Evolutionary conservation across 208 protist genomes (phyloP), one percentile per base, ranked within the genome.

Genomic region (Crithidia sp.): DNA sequence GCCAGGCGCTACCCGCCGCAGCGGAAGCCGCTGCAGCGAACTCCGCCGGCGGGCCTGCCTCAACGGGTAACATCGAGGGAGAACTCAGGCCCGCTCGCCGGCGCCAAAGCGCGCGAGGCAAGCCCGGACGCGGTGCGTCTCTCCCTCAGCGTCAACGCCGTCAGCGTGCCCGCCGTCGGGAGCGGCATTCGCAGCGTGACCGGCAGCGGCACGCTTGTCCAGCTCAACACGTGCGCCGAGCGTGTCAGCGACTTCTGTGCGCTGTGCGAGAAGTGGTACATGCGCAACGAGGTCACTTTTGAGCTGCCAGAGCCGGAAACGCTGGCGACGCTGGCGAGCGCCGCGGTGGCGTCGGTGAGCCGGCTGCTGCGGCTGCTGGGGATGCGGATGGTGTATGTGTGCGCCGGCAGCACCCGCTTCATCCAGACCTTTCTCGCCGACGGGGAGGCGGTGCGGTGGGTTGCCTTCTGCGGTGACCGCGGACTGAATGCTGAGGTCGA

Each of bases 341-440:
- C 73, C 1, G 81, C 83, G 37, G 55, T 96, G n/a, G 60, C 83
- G 19, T 95, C 90, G 12, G 84, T 85, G 13, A 97, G 93, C 62
- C 79, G 82, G 10, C 82, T 95, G 53, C 77, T 93, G 61, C 88
- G 93, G 12, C 70, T 97, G 69, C 84, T 97, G 45, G 93, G 88
- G 0, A 70, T 95, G 79, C 89, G 85, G 39, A 68, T 94, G 44
- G 60, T 76, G 7, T 79, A 68, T 40, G 71, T 93, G 39, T 95
- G 80, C 61, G 67, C 83, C 1, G 87, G 82, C 39, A 86, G 79
- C 71, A 79, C 69, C 56, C 53, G 40, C 28, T 95, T 95, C 67
- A 58, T 88, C 39, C 71, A 69, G 52, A 53, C 53, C 39, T 83
- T 86, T 59, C 71, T 76, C 28, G 66, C 62, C 16, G 62, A 87